Base-by-base conservation (phyloP, 1,284 basidiomycete genomes). In the Salmacisia buchloeana region DNA sequence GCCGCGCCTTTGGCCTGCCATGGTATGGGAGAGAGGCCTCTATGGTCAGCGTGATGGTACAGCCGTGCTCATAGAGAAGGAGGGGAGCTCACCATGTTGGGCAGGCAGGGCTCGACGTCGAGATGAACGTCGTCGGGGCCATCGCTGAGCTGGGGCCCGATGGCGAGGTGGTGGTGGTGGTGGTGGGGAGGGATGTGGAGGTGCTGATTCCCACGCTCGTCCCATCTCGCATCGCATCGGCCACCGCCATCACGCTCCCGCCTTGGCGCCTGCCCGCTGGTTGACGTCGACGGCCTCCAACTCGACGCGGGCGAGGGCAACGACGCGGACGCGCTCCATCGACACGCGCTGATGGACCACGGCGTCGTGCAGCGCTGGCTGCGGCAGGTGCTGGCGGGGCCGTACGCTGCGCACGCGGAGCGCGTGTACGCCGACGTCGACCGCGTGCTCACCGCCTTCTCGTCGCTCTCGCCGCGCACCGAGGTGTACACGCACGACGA, bases 401-500 rank as follows among this genome's bases (percentile, higher is more conserved):
- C 82, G 52, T 81, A 86, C 18, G 96, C 96, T 76, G 77, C 82
- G 1, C 79, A 86, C 65, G 80, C 78, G 31, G 86, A 89, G 58
- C 83, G 84, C 31, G 82, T 87, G 46, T 83, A 83, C 65, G 72
- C 83, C 10, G 88, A 96, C 78, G 83, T 92, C 64, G 85, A 90
- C 77, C 81, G 83, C 33, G 83, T 84, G 12, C 85, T 97, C 62
- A 73, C 81, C 29, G 82, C 84, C 45, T 85, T 85, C 71, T 82
- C 85, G 6, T 85, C 89, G 15, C 85, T 97, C 58, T 84, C 88
- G 3, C 91, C 91, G 63, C 93, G 92, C 82, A 91, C 92, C 0
- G 93, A 96, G 76, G 87, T 93, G 9, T 96, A 94, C 85, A 97
- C 56, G n/a, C 94, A 90, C 82, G 92, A 98, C 81, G 92, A 97